These are phyloP conservation scores for Cladophialophora psammophila DNA, from an alignment of 2,329 filamentous ascomycete genomes.

Conservation along the genomic window DNA sequence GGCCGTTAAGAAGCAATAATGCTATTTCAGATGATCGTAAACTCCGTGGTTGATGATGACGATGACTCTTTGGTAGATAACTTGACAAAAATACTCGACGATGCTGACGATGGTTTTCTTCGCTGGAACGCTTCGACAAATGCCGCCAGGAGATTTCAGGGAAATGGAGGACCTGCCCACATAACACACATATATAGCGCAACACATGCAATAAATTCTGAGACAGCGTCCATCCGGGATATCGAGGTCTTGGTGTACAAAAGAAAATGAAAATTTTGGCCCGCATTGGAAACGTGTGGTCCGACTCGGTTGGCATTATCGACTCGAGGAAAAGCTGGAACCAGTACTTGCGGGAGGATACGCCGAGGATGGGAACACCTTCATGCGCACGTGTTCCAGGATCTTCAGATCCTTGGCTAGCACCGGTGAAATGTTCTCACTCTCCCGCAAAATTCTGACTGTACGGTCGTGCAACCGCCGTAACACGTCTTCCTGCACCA, in stretches of 20 bases:
- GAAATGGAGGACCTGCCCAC: slow-evolving; percentile 19
- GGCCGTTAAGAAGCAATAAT: slow-evolving; percentile 20
- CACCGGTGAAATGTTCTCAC: slow-evolving; percentile 76
- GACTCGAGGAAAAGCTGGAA: slow-evolving; percentile 34
- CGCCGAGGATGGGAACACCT: slow-evolving; percentile 45
- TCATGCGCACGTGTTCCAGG: slow-evolving; percentile 61
- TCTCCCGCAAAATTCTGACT: slow-evolving; percentile 75
- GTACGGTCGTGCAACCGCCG: slow-evolving; percentile 72
- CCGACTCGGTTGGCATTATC: slow-evolving; percentile 14
- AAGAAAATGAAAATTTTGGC: slow-evolving; percentile 9
- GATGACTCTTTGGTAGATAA: slow-evolving; percentile 11
- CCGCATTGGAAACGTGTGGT: neutral
- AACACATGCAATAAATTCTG: slow-evolving; percentile 19
- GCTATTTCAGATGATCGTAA: slow-evolving; percentile 19
- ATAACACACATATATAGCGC: slow-evolving; percentile 20
- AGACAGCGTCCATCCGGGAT: slow-evolving; percentile 10
- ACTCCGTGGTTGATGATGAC: slow-evolving; percentile 16
- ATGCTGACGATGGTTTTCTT: slow-evolving; percentile 17
- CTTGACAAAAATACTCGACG: slow-evolving; percentile 17
- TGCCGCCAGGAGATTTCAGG: slow-evolving; percentile 13
- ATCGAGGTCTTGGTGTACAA: slow-evolving; percentile 24
- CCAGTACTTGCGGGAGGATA: slow-evolving; percentile 26
- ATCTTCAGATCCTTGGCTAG: slow-evolving; percentile 78
- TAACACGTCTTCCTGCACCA: slow-evolving; percentile 65
- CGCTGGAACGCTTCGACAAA: slow-evolving; percentile 25